Conservation (phyloP, 306 rosid genomes). For the Crotalaria pallida region DNA sequence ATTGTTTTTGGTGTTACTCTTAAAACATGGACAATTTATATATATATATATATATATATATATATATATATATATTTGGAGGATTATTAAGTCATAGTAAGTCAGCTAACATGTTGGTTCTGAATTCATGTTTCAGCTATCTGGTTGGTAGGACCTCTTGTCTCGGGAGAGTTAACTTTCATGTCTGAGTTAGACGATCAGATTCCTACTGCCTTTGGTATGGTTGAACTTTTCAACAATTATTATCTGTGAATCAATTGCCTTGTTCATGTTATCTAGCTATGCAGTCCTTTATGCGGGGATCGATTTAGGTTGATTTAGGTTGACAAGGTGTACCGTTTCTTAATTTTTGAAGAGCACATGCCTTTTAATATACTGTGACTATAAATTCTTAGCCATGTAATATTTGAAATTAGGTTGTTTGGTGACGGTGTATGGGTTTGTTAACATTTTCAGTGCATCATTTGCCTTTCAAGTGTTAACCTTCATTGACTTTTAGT, state of each 20-base stretch:
- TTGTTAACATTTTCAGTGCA: too few species aligned
- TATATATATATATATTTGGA: not conserved
- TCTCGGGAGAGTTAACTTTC: constrained; percentile 44
- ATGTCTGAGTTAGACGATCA: constrained; percentile 79
- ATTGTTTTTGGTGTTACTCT: not conserved
- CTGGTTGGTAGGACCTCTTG: constrained; percentile 35
- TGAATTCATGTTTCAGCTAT: constrained; percentile 40
- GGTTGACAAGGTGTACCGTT: not conserved
- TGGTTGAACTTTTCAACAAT: constrained; percentile 5
- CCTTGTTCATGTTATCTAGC: not conserved
- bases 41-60: not conserved
- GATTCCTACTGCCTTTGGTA: constrained; percentile 74
- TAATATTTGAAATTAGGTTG: too few species aligned
- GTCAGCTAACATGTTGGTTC: not conserved
- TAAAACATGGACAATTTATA: not conserved
- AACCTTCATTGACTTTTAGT: too few species aligned
- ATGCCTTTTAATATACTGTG: not conserved
- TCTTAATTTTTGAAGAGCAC: not conserved
- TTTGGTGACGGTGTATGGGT: too few species aligned
- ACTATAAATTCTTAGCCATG: too few species aligned
- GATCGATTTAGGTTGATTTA: not conserved
- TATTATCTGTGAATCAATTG: constrained; percentile 1
- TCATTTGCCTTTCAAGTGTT: too few species aligned
- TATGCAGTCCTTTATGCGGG: not conserved
- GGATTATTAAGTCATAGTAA: not conserved